A percentile compares a stretch with the other conserved stretches of the same genome.
Conservation (phyloP, 176 grass and related monocot genomes). For the Carex pumila region DNA sequence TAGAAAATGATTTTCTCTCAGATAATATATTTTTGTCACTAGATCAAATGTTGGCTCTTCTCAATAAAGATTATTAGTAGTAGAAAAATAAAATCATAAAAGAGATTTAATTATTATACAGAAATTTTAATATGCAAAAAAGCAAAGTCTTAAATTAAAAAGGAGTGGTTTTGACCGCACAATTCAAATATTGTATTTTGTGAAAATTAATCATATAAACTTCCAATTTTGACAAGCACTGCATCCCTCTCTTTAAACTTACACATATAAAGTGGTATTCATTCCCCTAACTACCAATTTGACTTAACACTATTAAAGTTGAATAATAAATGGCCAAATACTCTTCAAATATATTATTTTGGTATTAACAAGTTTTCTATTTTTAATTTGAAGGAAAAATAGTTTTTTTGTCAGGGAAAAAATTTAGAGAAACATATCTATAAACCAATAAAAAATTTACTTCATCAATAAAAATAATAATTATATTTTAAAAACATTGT, state of each 20-base stretch:
- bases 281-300: neutral
- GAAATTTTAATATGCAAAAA: neutral
- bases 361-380: neutral
- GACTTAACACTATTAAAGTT: neutral
- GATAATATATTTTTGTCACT: no score
- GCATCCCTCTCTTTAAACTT: neutral
- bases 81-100: no score
- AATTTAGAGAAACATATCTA: neutral
- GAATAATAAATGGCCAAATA: neutral
- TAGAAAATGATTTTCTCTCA: no score
- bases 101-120: neutral
- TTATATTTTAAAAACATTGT: neutral
- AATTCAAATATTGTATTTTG: neutral
- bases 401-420: neutral
- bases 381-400: neutral
- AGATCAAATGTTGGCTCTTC: no score
- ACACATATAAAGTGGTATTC: neutral
- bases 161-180: neutral
- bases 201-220: neutral
- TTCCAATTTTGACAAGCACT: neutral
- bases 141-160: neutral
- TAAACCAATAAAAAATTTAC: no score
- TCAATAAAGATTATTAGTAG: no score
- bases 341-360: neutral
- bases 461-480: neutral